Conservation (phyloP, 2,329 filamentous ascomycete species). For the Fusarium zealandicum region DNA sequence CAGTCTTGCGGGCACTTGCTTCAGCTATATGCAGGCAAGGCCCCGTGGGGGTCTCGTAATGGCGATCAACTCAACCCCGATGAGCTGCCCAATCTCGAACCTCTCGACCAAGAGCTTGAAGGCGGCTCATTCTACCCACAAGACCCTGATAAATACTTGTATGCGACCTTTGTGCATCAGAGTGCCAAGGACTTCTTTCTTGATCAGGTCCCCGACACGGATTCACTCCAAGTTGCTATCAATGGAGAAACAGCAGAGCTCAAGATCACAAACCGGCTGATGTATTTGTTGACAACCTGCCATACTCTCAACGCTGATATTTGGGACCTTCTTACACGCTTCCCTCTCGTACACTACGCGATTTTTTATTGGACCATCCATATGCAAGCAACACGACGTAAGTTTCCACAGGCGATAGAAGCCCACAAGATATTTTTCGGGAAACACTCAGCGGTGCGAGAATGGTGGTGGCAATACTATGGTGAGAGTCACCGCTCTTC, state of each 20-base stretch:
- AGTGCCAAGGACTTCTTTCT: slow-evolving; percentile 13
- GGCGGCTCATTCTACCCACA: not conserved
- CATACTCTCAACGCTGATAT: too few relatives aligned
- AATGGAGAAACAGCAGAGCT: not conserved
- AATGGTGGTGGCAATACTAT: too few relatives aligned
- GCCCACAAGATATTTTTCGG: not conserved
- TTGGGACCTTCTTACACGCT: too few relatives aligned
- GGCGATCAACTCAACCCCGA: too few relatives aligned
- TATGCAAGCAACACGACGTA: not conserved
- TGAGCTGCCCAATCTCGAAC: too few relatives aligned
- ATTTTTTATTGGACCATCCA: not conserved
- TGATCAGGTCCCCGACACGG: accelerated
- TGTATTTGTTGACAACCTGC: not conserved
- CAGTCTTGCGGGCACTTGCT: slow-evolving; percentile 3
- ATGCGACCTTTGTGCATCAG: slow-evolving; percentile 2
- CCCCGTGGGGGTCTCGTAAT: too few relatives aligned
- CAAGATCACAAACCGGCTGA: not conserved
- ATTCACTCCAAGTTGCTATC: accelerated
- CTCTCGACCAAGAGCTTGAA: not conserved
- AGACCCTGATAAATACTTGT: not conserved
- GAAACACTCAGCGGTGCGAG: not conserved
- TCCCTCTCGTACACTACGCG: not conserved
- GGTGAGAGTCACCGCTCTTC: too few relatives aligned
- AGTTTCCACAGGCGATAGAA: not conserved
- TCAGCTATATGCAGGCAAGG: not conserved